Evolutionary conservation across 768 basidiomycete species (phyloP), one percentile per base, ranked within the genome.

Genomic region (Hericium coralloides): DNA sequence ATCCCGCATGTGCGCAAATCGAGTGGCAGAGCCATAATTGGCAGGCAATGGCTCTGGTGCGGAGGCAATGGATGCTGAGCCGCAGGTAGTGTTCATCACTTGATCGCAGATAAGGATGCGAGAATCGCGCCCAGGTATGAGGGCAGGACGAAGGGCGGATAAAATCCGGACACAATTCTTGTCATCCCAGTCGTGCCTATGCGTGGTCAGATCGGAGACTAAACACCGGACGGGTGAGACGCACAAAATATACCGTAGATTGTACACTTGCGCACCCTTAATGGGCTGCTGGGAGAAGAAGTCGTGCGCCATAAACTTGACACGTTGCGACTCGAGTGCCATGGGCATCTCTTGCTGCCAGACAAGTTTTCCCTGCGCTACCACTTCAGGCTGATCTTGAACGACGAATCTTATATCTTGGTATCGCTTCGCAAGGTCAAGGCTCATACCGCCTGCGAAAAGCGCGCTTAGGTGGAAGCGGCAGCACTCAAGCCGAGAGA

Each of bases 21-120:
- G 55, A 31, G 38, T 39, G 3, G 52, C 58, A 7, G 6, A 20
- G 3, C 58, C 60, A 31, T 62, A 62, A 49, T 62, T 62, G 20
- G 43, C 43, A 5, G 7, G 43, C n/a, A 45, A 20, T n/a, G 43
- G 43, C 2, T n/a, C 43, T 2, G 43, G 43, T 45, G 43, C 43
- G 3, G 43, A 45, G 6, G 43, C 10, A 10, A 45, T 45, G n/a
- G 43, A 45, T 12, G 18, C 17, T 3, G 43, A 45, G n/a, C 43
- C 43, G 5, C 43, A 45, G 18, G 43, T 45, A 5, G 43, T 45
- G 18, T 45, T 45, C 43, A 45, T 45, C 8, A 45, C 43, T 20
- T 45, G 43, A 45, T 45, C 43, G 43, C 43, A 45, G 14, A 45
- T 5, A 8, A 45, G 2, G 20, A 45, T 45, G 2, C 43, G n/a